phyloP scores from a whole-genome alignment of 116 monocot species.

The Zostera marina region DNA sequence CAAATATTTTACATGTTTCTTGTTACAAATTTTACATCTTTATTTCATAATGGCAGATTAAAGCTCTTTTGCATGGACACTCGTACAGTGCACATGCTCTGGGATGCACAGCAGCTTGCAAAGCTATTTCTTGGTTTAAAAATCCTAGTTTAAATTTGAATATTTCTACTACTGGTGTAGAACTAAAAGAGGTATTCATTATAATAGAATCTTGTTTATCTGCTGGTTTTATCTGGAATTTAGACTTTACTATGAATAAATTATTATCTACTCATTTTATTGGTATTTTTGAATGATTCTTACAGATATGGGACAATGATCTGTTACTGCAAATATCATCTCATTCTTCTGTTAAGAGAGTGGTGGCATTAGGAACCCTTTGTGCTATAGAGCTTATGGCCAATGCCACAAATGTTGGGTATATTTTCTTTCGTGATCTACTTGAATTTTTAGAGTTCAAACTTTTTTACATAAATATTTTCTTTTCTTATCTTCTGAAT shows the following conservation, averaged over 20 bases:
- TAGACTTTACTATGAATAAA: background rate
- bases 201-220: background rate
- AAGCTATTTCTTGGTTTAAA: slow-evolving; percentile 82
- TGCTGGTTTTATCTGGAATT: background rate
- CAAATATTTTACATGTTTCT: background rate
- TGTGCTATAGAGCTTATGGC: slow-evolving; percentile 73
- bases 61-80: slow-evolving; percentile 86
- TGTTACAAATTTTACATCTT: background rate
- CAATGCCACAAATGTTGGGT: slow-evolving; percentile 62
- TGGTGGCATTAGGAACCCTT: slow-evolving; percentile 68
- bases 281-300: background rate
- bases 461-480: background rate
- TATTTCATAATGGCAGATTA: slow-evolving; percentile 20
- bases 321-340: slow-evolving; percentile 49
- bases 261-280: background rate
- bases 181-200: slow-evolving; percentile 58
- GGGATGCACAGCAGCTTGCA: slow-evolving; percentile 64
- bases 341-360: slow-evolving; percentile 44
- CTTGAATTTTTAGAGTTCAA: background rate
- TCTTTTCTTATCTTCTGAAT: background rate
- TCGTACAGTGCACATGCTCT: slow-evolving; percentile 89
- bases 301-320: slow-evolving; percentile 74
- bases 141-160: slow-evolving; percentile 53
- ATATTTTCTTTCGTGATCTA: background rate
- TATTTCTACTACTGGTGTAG: slow-evolving; percentile 25